These are phyloP conservation scores for Trichoderma hamatum DNA, from an alignment of 2,329 filamentous ascomycete species.

Conservation along the genomic window DNA sequence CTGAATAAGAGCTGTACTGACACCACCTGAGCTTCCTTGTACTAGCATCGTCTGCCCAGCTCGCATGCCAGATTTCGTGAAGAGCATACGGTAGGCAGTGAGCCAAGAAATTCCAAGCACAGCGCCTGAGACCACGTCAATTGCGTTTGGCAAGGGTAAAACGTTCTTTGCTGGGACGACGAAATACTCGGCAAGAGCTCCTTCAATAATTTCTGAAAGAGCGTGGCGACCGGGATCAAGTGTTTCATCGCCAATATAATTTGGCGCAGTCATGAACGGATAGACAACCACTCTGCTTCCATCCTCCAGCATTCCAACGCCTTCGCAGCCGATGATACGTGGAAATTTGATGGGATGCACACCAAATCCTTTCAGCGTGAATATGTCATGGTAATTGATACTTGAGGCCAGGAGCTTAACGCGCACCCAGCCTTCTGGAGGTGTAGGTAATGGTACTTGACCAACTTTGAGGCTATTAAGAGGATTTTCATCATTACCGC, in stretches of 20 bases:
- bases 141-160: background rate
- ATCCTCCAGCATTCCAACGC: conserved; percentile 15
- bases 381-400: conserved; percentile 16
- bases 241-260: conserved; percentile 19
- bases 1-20: conserved; percentile 22
- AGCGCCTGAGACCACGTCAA: background rate
- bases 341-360: background rate
- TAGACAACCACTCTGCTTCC: conserved; percentile 14
- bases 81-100: conserved; percentile 22
- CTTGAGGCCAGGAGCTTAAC: conserved; percentile 2
- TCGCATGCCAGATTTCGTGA: conserved; percentile 10
- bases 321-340: conserved; percentile 11
- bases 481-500: conserved; percentile 1
- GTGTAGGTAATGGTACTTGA: background rate
- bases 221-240: conserved; percentile 14
- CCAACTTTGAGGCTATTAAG: conserved; percentile 4
- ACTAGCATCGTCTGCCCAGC: conserved; percentile 24
- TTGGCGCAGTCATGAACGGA: conserved; percentile 3
- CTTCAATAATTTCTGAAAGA: conserved; percentile 4
- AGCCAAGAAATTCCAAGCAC: conserved; percentile 22
- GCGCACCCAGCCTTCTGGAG: conserved; percentile 16
- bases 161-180: background rate
- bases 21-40: conserved; percentile 18
- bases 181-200: conserved; percentile 18
- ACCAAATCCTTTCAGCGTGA: conserved; percentile 10